These are phyloP conservation scores for Dichotomocladium elegans DNA, from an alignment of 371 early-diverging fungal genomes.

Conservation along the genomic window DNA sequence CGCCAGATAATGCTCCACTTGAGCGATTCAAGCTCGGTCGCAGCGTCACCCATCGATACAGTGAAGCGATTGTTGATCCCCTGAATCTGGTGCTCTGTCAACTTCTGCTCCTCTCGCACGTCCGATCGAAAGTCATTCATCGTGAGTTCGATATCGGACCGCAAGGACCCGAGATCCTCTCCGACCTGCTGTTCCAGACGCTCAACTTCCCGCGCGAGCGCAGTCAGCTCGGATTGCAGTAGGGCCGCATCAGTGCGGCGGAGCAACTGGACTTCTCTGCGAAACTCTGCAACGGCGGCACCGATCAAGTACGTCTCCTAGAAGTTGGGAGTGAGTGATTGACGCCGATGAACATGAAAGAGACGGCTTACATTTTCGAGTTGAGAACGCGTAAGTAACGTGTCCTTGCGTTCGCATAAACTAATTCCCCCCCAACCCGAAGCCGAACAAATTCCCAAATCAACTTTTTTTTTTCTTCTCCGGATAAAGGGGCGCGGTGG, in stretches of 20 bases:
- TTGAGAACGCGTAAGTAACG: conserved; percentile 7
- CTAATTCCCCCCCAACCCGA: neutral
- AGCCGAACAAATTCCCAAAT: neutral
- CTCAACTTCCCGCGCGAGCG: conserved; percentile 69
- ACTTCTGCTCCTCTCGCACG: conserved; percentile 64
- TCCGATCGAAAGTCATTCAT: conserved; percentile 80
- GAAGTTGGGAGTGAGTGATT: neutral
- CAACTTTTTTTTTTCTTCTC: neutral
- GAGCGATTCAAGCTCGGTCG: conserved; percentile 77
- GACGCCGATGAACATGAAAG: neutral
- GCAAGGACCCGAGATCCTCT: conserved; percentile 66
- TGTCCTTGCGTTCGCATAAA: neutral
- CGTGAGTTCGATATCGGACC: conserved; percentile 77
- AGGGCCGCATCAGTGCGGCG: conserved; percentile 76
- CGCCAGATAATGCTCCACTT: conserved; percentile 65
- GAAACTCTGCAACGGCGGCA: conserved; percentile 70
- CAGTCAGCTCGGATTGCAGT: conserved; percentile 62
- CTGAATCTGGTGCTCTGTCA: conserved; percentile 66
- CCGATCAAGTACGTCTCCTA: conserved; percentile 60
- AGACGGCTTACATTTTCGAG: conserved; percentile 15
- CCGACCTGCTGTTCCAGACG: conserved; percentile 59
- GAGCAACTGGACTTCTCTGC: conserved; percentile 73
- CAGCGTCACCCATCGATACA: conserved; percentile 66
- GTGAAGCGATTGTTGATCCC: conserved; percentile 75
- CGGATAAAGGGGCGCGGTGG: neutral